Base-by-base conservation (phyloP, 176 grass and related monocot genomes). In the Themeda triandra region DNA sequence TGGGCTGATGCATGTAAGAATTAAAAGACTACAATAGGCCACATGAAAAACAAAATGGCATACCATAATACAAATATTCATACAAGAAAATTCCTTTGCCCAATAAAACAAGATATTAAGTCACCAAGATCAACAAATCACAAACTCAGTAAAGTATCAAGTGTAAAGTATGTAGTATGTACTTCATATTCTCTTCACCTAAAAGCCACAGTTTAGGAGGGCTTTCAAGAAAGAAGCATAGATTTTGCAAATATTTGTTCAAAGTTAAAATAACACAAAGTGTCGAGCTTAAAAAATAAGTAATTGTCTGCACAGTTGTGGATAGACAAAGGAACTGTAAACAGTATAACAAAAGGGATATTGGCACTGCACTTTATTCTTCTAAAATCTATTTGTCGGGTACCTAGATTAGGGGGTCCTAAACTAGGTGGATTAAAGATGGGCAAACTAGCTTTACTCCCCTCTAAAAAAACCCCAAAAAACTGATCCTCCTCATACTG, bases 151-250 rank as follows among this genome's bases (percentile, higher is more conserved):
- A 60, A 35, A 48, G 21, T 66, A 80, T 76, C 56, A 77, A 69
- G 71, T 58, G 76, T 2, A 72, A 65, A 83, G 5, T 62, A 24
- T 48, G 19, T 56, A 56, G 19, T 56, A 56, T 23, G 51, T 23
- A 84, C 6, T 5, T 23, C 18, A 19, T 30, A 69, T 75, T 80
- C 44, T 84, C 54, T 79, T 79, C 39, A 76, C 81, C 41, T 77
- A 40, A 14, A 85, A 42, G 53, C 64, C 66, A 63, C 24, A 86
- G 24, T 79, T 77, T 86, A 65, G 31, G 64, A 77, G 59, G 4
- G n/a, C 29, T 71, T 29, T 83, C 42, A 64, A 54, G n/a, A 86
- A 45, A 82, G 29, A 46, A 86, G 65, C 35, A 86, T 69, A 81
- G 46, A 67, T 80, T 71, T 62, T 72, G 64, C 65, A 81, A 72